phyloP scores from a whole-genome alignment of 805 yeast species.

The Teunomyces gatunensis region DNA sequence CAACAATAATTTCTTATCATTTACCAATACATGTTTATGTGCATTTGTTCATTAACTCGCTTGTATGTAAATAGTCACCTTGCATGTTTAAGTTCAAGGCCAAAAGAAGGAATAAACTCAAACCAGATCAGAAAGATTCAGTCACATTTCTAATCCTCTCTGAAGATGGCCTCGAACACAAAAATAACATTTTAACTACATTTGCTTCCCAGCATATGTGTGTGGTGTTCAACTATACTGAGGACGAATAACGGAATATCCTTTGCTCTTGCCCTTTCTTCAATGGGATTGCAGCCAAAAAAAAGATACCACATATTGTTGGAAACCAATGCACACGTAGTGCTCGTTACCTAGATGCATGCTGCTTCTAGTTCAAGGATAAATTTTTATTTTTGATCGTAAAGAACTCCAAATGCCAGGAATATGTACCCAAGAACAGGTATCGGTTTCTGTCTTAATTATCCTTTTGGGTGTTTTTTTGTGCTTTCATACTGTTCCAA shows the following conservation, averaged over 20 bases:
- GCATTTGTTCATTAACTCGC: too few species aligned
- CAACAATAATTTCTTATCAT: too few species aligned
- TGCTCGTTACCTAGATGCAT: constrained; percentile 49
- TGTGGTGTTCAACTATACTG: constrained; percentile 22
- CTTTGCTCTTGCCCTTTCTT: constrained; percentile 27
- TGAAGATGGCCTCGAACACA: constrained; percentile 11
- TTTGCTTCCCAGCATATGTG: constrained; percentile 16
- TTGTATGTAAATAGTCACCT: too few species aligned
- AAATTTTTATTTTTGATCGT: constrained; percentile 38
- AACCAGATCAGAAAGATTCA: too few species aligned
- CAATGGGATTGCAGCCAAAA: constrained; percentile 18
- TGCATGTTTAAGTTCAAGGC: too few species aligned
- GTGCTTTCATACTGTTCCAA: constrained; percentile 51
- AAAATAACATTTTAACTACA: constrained; percentile 13
- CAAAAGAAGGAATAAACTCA: too few species aligned
- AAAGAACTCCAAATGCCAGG: constrained; percentile 46
- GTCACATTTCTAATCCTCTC: constrained; percentile 11
- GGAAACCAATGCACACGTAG: constrained; percentile 50
- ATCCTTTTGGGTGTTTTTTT: constrained; percentile 62
- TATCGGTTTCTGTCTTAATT: constrained; percentile 45
- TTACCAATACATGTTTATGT: too few species aligned
- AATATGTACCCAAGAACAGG: constrained; percentile 44
- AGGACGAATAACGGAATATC: constrained; percentile 48
- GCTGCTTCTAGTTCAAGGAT: constrained; percentile 59
- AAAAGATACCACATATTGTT: constrained; percentile 33